A percentile compares a stretch with the other conserved stretches of the same genome.
These are phyloP conservation scores for Candida gorgasii DNA, from an alignment of 805 yeast genomes.

Conservation along the genomic window DNA sequence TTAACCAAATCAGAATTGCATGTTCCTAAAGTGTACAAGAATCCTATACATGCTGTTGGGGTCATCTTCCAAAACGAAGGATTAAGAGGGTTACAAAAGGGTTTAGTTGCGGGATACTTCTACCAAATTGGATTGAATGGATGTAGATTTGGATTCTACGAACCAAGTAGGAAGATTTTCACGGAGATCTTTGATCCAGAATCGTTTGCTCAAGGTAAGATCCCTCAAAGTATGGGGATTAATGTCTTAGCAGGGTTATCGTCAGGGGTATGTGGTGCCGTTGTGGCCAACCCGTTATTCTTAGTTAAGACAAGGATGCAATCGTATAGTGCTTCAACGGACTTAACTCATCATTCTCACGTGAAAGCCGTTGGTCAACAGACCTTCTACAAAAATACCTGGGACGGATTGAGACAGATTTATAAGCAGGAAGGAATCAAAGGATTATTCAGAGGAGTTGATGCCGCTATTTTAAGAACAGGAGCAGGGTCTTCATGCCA, in stretches of 20 bases:
- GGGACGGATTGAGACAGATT: constrained; percentile 67
- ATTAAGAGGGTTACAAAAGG: constrained; percentile 82
- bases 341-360: constrained; percentile 10
- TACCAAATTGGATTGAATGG: constrained; percentile 94
- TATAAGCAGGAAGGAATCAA: constrained; percentile 65
- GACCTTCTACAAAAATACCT: constrained; percentile 73
- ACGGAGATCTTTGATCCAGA: constrained; percentile 57
- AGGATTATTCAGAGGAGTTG: constrained; percentile 88
- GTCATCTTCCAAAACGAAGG: constrained; percentile 82
- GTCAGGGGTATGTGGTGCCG: constrained; percentile 88
- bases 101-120: constrained; percentile 82
- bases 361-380: constrained; percentile 72
- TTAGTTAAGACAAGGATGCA: constrained; percentile 96
- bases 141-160: constrained; percentile 91
- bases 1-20: constrained; percentile 53
- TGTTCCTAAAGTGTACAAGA: constrained; percentile 61
- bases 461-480: constrained; percentile 91
- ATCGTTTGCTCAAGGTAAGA: constrained; percentile 37
- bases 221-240: constrained; percentile 46
- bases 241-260: constrained; percentile 79
- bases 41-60: constrained; percentile 80
- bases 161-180: constrained; percentile 68
- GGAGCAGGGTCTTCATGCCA: constrained; percentile 96
- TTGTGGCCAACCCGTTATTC: constrained; percentile 87
- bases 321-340: constrained; percentile 48